phyloP scores from a whole-genome alignment of 2,329 filamentous ascomycete genomes.

The Karstenula rhodostoma region DNA sequence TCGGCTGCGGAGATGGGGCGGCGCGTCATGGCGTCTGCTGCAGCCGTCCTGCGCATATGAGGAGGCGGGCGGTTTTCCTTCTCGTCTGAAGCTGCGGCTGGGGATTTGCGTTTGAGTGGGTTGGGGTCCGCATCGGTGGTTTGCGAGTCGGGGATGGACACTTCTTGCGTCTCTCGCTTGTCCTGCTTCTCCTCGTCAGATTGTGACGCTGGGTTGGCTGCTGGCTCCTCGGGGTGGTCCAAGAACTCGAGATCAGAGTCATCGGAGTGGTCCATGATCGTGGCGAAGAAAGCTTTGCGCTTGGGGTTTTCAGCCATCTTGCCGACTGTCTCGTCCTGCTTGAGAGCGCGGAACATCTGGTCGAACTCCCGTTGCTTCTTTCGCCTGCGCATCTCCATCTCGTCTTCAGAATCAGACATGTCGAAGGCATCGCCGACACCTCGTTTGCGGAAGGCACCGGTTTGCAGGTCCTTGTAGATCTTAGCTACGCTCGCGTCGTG shows the following conservation, averaged over 20 bases:
- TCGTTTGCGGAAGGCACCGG: constrained; percentile 84
- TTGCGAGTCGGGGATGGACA: constrained; percentile 52
- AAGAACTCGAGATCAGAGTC: constrained; percentile 79
- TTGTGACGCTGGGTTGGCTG: constrained; percentile 35
- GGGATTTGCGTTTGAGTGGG: constrained; percentile 50
- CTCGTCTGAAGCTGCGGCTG: constrained; percentile 49
- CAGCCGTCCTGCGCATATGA: constrained; percentile 67
- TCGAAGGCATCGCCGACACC: constrained; percentile 72
- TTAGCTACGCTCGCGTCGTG: constrained; percentile 91
- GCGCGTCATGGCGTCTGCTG: constrained; percentile 58
- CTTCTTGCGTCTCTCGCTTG: constrained; percentile 27
- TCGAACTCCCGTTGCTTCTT: constrained; percentile 89
- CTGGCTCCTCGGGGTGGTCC: constrained; percentile 57
- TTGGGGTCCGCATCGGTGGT: constrained; percentile 33
- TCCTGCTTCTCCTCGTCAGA: constrained; percentile 22
- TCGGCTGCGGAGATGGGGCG: constrained; percentile 75
- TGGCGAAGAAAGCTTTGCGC: constrained; percentile 87
- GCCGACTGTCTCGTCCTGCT: constrained; percentile 87
- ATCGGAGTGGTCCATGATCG: constrained; percentile 81
- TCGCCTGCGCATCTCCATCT: constrained; percentile 76
- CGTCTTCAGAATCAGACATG: constrained; percentile 90
- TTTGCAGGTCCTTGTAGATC: constrained; percentile 91
- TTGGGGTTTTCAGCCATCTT: constrained; percentile 90
- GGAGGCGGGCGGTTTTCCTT: constrained; percentile 61
- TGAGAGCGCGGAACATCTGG: constrained; percentile 87